phyloP scores from a whole-genome alignment of 2,329 filamentous ascomycete genomes.

The Purpureocillium takamizusanense region DNA sequence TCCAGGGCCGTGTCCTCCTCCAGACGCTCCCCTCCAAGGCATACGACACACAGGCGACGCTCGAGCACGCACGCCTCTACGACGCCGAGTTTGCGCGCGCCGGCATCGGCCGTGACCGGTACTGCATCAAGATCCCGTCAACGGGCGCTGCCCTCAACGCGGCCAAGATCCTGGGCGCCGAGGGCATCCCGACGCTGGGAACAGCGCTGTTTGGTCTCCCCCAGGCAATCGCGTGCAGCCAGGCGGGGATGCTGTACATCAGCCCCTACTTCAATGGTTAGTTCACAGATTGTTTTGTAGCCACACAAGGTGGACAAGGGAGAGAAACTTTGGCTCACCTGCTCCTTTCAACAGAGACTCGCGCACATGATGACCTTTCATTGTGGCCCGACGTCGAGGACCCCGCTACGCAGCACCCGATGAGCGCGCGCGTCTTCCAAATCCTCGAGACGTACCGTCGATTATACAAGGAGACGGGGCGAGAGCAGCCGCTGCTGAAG shows the following conservation, averaged over 20 bases:
- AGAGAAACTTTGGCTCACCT: neutral
- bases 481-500: constrained; percentile 37
- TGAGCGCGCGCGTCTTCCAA: constrained; percentile 35
- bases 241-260: constrained; percentile 37
- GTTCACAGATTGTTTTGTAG: constrained; percentile 4
- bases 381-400: constrained; percentile 38
- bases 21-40: constrained; percentile 37
- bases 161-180: constrained; percentile 28
- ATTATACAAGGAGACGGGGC: constrained; percentile 36
- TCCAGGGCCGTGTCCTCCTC: constrained; percentile 37
- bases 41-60: constrained; percentile 32
- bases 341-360: constrained; percentile 22
- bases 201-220: constrained; percentile 37
- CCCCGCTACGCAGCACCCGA: constrained; percentile 36
- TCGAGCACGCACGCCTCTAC: constrained; percentile 37
- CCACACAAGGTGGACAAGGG: neutral
- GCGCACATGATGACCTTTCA: constrained; percentile 29
- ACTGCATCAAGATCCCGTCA: constrained; percentile 42
- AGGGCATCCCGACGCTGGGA: constrained; percentile 37
- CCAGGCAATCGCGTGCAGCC: constrained; percentile 39
- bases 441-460: constrained; percentile 37
- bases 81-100: constrained; percentile 34
- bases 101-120: constrained; percentile 34
- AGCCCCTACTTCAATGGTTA: constrained; percentile 40
- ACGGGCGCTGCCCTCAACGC: constrained; percentile 38